phyloP scores from a whole-genome alignment of 2,329 filamentous ascomycete genomes.

The Tolypocladium ophioglossoides region DNA sequence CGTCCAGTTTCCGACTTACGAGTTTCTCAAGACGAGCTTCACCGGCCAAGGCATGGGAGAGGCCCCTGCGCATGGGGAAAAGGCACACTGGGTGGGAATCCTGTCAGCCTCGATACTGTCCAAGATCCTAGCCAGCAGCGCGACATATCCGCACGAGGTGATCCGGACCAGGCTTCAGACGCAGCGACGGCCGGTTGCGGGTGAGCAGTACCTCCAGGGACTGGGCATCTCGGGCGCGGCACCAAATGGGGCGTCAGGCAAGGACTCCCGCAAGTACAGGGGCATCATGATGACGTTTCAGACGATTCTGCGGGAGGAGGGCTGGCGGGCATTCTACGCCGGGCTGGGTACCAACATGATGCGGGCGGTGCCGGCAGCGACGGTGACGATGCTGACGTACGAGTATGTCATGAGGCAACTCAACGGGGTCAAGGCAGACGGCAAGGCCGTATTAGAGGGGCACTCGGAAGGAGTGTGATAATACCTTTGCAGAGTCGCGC shows the following conservation, averaged over 20 bases:
- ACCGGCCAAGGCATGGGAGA: slow-evolving; percentile 83
- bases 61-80: slow-evolving; percentile 26
- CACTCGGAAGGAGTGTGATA: not conserved
- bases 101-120: slow-evolving; percentile 82
- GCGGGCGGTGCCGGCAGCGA: slow-evolving; percentile 85
- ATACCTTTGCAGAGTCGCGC: not conserved
- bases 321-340: slow-evolving; percentile 93
- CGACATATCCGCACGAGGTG: slow-evolving; percentile 96
- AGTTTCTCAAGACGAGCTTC: slow-evolving; percentile 82
- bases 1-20: slow-evolving; percentile 93
- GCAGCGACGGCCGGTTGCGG: slow-evolving; percentile 62
- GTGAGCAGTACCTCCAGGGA: slow-evolving; percentile 40
- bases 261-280: slow-evolving; percentile 48
- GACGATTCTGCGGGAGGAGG: slow-evolving; percentile 81
- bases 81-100: slow-evolving; percentile 72
- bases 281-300: slow-evolving; percentile 74
- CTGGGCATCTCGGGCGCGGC: slow-evolving; percentile 30
- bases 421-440: slow-evolving; percentile 30
- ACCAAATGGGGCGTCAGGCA: slow-evolving; percentile 15
- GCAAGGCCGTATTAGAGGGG: slow-evolving; percentile 7
- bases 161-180: slow-evolving; percentile 89
- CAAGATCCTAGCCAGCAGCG: slow-evolving; percentile 87
- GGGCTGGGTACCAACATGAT: slow-evolving; percentile 98
- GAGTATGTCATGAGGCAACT: slow-evolving; percentile 59
- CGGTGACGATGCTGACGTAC: slow-evolving; percentile 96